Base-by-base conservation (phyloP, 192 early-diverging fungal species). In the Ambispora gerdemannii region DNA sequence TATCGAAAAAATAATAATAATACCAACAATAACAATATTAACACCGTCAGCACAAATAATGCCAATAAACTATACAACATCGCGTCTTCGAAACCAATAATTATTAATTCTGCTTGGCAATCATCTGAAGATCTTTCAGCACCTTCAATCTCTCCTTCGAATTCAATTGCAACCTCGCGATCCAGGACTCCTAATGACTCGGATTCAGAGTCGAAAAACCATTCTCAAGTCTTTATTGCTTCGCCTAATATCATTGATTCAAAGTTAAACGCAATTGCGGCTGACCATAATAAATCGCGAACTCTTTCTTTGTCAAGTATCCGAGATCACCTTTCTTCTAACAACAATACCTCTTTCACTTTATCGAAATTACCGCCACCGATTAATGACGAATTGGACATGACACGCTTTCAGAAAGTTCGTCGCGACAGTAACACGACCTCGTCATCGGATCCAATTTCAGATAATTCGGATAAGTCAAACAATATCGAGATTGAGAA, bases 381-480 rank as follows among this genome's bases (percentile, higher is more conserved):
- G 19, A 11, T 33, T 30, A 60, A 4, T 3, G 24, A 24, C 15
- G 11, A 22, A 43, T 25, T 24, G 19, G 34, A 10, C 2, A 25
- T n/a, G n/a, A 11, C 7, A 43, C 2, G 3, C 4, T 25, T 24
- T 17, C 30, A 33, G 33, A 32, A 32, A 15, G 2, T 47, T 66
- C 63, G 30, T 32, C 63, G 43, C 50, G 19, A 22, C 3, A 50
- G 47, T 15, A 50, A 66, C 10, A 22, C n/a, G 3, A 50, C 63
- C 20, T 28, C 47, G 3, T 31, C 50, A 27, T 50, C 47, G 6
- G 63, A 50, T n/a, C n/a, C 35, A 3, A 20, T 25, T 43, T 63
- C 62, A 10, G 62, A 63, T 22, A 20, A 49, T 25, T 63, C 62
- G 6, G 66, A 67, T 11, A 67, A 67, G 34, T 67, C 67, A 47